phyloP scores from a whole-genome alignment of 352 stramenopile species.

The Phytophthora kernoviae region DNA sequence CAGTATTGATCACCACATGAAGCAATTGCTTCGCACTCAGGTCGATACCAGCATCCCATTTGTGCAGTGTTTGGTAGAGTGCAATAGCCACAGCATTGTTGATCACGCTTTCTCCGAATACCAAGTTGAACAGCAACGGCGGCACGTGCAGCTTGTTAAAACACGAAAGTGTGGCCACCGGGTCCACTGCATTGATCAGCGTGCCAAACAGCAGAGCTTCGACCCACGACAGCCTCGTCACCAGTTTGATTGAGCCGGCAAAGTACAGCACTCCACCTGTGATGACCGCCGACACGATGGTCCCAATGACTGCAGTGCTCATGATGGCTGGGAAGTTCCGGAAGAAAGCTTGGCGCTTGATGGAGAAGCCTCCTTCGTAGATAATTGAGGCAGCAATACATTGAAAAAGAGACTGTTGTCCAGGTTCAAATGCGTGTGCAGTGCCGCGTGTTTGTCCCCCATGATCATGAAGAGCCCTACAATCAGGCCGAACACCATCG shows the following conservation, averaged over 20 bases:
- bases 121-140: conserved; percentile 94
- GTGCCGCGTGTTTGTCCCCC: conserved; percentile 55
- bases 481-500: conserved; percentile 74
- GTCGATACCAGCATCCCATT: conserved; percentile 83
- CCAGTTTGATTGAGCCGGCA: conserved; percentile 56
- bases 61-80: conserved; percentile 92
- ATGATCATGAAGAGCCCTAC: conserved; percentile 74
- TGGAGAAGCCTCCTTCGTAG: conserved; percentile 87
- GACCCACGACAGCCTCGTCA: conserved; percentile 85
- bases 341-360: conserved; percentile 88
- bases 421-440: conserved; percentile 81
- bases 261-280: conserved; percentile 75
- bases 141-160: conserved; percentile 91
- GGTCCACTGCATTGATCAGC: conserved; percentile 94
- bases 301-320: conserved; percentile 81
- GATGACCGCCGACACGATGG: conserved; percentile 73
- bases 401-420: conserved; percentile 89
- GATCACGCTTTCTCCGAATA: conserved; percentile 95
- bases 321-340: conserved; percentile 88
- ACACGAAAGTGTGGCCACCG: conserved; percentile 93
- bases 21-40: conserved; percentile 70
- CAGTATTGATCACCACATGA: conserved; percentile 63
- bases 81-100: conserved; percentile 95
- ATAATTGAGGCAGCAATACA: conserved; percentile 89
- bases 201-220: conserved; percentile 93